Conservation (phyloP, 352 stramenopile genomes). For the Thalassiosira exigua region DNA sequence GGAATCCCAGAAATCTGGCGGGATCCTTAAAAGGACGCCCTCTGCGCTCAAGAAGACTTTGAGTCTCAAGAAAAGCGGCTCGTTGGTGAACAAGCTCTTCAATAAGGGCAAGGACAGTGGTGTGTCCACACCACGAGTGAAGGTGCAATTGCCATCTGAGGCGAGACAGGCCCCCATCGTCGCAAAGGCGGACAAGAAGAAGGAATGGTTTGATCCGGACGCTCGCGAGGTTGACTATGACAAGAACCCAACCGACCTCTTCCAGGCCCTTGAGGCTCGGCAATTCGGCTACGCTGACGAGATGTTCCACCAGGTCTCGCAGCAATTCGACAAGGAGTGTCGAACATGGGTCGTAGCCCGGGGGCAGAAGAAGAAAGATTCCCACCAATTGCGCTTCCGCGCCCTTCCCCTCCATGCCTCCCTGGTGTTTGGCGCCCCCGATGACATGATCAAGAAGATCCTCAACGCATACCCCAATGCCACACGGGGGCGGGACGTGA, state of each 20-base stretch:
- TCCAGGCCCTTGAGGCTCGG: constrained; percentile 52
- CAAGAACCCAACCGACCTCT: constrained; percentile 55
- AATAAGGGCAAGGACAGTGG: not conserved
- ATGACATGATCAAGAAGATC: constrained; percentile 47
- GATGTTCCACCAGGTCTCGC: constrained; percentile 24
- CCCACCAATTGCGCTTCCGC: constrained; percentile 35
- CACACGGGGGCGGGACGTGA: constrained; percentile 47
- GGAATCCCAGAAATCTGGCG: too few species aligned
- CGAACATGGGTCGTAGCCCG: constrained; percentile 55
- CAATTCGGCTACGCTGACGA: constrained; percentile 41
- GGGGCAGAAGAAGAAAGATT: constrained; percentile 28
- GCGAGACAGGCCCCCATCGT: too few species aligned
- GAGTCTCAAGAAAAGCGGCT: not conserved
- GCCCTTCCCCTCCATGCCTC: constrained; percentile 49
- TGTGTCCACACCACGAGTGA: not conserved
- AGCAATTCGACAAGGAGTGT: constrained; percentile 48
- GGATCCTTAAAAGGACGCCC: too few species aligned
- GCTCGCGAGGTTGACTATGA: constrained; percentile 53
- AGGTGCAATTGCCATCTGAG: not conserved
- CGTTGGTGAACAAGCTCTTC: not conserved
- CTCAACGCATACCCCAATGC: constrained; percentile 47
- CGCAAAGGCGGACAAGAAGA: constrained; percentile 11
- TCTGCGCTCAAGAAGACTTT: not conserved
- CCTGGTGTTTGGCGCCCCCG: constrained; percentile 46
- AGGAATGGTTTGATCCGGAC: constrained; percentile 55